Percentiles rank a stretch among this genome's conserved stretches.
phyloP scores from a whole-genome alignment of 306 rosid genomes.

The Ormosia emarginata region DNA sequence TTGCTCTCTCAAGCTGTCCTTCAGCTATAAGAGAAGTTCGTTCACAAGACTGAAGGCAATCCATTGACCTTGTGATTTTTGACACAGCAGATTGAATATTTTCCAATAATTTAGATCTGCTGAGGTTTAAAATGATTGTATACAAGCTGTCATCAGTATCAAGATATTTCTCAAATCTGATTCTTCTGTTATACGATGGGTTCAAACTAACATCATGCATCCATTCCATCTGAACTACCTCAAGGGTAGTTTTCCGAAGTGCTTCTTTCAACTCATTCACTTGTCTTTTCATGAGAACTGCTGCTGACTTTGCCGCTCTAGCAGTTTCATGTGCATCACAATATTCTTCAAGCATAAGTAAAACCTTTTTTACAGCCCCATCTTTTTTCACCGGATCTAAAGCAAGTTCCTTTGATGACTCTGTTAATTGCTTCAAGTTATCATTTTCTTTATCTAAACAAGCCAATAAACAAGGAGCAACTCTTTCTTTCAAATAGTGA shows the following conservation, averaged over 20 bases:
- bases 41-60: slow-evolving; percentile 80
- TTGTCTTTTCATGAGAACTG: slow-evolving; percentile 71
- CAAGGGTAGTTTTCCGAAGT: slow-evolving; percentile 72
- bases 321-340: slow-evolving; percentile 93
- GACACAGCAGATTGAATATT: slow-evolving; percentile 70
- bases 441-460: slow-evolving; percentile 75
- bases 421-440: slow-evolving; percentile 59
- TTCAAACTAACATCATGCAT: slow-evolving; percentile 63
- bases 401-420: slow-evolving; percentile 47
- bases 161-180: slow-evolving; percentile 58
- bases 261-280: slow-evolving; percentile 75
- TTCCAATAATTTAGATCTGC: slow-evolving; percentile 75
- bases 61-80: slow-evolving; percentile 69
- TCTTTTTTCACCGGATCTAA: slow-evolving; percentile 59
- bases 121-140: slow-evolving; percentile 56
- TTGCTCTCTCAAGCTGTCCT: slow-evolving; percentile 96
- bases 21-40: slow-evolving; percentile 72
- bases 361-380: slow-evolving; percentile 59
- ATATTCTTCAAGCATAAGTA: slow-evolving; percentile 78
- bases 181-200: slow-evolving; percentile 64
- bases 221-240: slow-evolving; percentile 93
- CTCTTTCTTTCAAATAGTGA: slow-evolving; percentile 69
- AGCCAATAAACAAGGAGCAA: slow-evolving; percentile 66
- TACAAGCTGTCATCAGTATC: slow-evolving; percentile 61
- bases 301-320: slow-evolving; percentile 85